Evolutionary conservation across 768 basidiomycete genomes (phyloP).

Genomic region (Suillus subluteus): DNA sequence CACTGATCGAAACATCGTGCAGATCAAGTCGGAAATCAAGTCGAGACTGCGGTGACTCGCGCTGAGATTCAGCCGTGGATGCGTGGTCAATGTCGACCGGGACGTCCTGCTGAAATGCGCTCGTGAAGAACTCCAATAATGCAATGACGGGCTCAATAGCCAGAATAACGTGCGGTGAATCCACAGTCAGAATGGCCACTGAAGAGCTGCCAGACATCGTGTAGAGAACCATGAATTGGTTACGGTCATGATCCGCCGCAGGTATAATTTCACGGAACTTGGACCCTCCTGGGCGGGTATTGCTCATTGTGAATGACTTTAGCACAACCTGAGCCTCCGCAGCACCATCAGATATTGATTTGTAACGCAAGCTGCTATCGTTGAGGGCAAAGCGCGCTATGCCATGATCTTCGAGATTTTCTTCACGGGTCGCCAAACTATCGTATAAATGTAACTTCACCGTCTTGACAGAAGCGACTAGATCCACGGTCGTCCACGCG

Average conservation of each 20-base stretch:
- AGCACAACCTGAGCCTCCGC: slow-evolving; percentile 85
- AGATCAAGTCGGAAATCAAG: slow-evolving; percentile 83
- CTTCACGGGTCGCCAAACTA: slow-evolving; percentile 54
- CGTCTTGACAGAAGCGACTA: slow-evolving; percentile 68
- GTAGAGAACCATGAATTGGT: slow-evolving; percentile 94
- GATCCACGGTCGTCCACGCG: slow-evolving; percentile 69
- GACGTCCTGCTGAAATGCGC: slow-evolving; percentile 44
- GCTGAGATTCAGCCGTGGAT: slow-evolving; percentile 17
- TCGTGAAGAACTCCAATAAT: slow-evolving; percentile 82
- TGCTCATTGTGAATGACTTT: slow-evolving; percentile 90
- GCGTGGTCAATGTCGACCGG: slow-evolving; percentile 19
- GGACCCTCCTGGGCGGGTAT: slow-evolving; percentile 79
- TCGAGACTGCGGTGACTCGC: slow-evolving; percentile 15
- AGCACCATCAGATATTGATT: slow-evolving; percentile 82
- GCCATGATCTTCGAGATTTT: slow-evolving; percentile 71
- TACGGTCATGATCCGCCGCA: slow-evolving; percentile 81
- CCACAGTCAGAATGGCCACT: slow-evolving; percentile 84
- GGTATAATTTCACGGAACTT: slow-evolving; percentile 96
- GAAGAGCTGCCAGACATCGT: slow-evolving; percentile 70
- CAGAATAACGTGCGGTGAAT: slow-evolving; percentile 92
- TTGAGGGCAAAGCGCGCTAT: slow-evolving; percentile 87
- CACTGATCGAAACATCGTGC: slow-evolving; percentile 84
- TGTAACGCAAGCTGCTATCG: slow-evolving; percentile 76
- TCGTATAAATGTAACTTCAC: slow-evolving; percentile 91
- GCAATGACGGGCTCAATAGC: slow-evolving; percentile 91